Base-by-base conservation (phyloP, 139 green algal species). In the Diplosphaera chodatii region DNA sequence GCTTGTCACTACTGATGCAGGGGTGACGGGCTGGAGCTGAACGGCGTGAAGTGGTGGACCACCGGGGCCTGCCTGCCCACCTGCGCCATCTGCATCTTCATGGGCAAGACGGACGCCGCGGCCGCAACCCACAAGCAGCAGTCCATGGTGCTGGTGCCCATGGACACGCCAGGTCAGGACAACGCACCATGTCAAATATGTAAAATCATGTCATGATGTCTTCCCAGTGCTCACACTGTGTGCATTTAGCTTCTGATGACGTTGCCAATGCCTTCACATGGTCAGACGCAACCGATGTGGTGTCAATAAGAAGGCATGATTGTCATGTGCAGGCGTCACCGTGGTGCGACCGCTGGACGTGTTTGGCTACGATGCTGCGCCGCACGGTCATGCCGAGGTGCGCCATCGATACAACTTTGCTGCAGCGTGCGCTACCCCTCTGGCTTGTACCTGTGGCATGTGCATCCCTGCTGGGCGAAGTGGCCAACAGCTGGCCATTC, bases 41-140 rank as follows among this genome's bases (percentile, higher is more conserved):
- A 78, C 29, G 92, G 92, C n/a, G 68, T 83, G 68, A 99, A 99
- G 88, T 99, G 94, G 95, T 99, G 95, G 96, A 96, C 89, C 1
- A 91, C 80, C 15, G 93, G 93, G 0, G 93, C 93, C 16, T 82
- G 82, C 67, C 88, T 96, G 74, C 92, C 92, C 0, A 78, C 90
- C 55, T 95, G 89, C 74, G 22, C 72, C 48, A 33, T 99, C 13
- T 79, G 77, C 66, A 96, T 99, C 65, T 97, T 99, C 79, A 98
- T 99, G 94, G 95, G 92, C 55, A 97, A 94, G 76, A 92, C 83
- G 1, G 84, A 92, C 79, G 37, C 76, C 0, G 64, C 64, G 20
- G 83, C 82, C 0, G 29, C 77, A 1, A 66, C 80, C 0, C 90
- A 99, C 83, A 67, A 64, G 67, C 93, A 97, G 83, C 93, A 98